A percentile compares a stretch with the other conserved stretches of the same genome.
Evolutionary conservation across 495 filamentous ascomycete species (phyloP).

Genomic region (Penicillium paradoxum): DNA sequence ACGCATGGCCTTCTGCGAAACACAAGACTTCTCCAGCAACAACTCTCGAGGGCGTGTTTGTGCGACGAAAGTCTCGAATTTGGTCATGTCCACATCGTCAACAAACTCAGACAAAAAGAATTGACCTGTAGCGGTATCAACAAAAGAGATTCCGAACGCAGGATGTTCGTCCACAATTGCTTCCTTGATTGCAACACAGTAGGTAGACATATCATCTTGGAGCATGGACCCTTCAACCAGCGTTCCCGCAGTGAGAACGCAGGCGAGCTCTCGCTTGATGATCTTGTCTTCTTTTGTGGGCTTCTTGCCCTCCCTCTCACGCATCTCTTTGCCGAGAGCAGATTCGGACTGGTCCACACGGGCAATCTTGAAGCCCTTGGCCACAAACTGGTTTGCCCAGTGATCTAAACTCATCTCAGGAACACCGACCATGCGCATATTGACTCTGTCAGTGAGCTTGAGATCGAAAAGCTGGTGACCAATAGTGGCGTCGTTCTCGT

Average conservation of each 20-base stretch:
- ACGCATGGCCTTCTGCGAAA: constrained; percentile 81
- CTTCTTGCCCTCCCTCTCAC: constrained; percentile 67
- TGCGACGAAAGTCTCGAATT: constrained; percentile 96
- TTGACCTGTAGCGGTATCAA: constrained; percentile 93
- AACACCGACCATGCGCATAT: constrained; percentile 98
- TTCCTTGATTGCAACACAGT: constrained; percentile 95
- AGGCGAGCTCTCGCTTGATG: constrained; percentile 84
- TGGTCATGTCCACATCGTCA: constrained; percentile 91
- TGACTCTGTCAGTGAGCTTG: constrained; percentile 96
- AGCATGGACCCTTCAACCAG: constrained; percentile 95
- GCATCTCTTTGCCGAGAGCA: constrained; percentile 95
- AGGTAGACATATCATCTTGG: constrained; percentile 96
- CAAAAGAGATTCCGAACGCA: constrained; percentile 86
- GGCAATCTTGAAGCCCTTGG: constrained; percentile 93
- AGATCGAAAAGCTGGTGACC: constrained; percentile 96
- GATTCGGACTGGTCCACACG: constrained; percentile 95
- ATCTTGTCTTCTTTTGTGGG: constrained; percentile 75
- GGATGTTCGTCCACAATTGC: constrained; percentile 69
- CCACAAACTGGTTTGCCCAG: constrained; percentile 93
- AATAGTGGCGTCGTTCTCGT: constrained; percentile 96
- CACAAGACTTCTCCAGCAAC: constrained; percentile 78
- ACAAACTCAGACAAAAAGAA: constrained; percentile 89
- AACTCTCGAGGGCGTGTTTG: constrained; percentile 88
- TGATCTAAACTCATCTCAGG: constrained; percentile 84
- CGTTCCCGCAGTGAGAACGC: constrained; percentile 86